Conservation (phyloP, 1,139 yeast genomes). For the Sugiyamaella paludigena region DNA sequence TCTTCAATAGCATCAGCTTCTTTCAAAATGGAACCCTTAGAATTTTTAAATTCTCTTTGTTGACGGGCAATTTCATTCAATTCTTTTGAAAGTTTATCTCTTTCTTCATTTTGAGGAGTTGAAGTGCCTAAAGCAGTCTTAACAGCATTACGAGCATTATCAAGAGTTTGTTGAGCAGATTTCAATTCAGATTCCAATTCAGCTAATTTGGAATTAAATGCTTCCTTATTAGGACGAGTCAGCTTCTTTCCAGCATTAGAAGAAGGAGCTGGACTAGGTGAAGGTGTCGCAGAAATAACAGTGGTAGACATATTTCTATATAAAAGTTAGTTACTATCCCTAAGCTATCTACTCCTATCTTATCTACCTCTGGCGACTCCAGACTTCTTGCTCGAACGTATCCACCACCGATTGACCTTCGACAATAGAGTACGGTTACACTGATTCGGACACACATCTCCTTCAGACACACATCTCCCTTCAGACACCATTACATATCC, state of each 20-base stretch:
- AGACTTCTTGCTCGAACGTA: too few relatives aligned
- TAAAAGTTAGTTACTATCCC: too few relatives aligned
- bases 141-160: conserved; percentile 27
- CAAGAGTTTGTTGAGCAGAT: conserved; percentile 54
- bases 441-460: too few relatives aligned
- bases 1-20: conserved; percentile 72
- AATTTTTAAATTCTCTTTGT: conserved; percentile 69
- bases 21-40: conserved; percentile 66
- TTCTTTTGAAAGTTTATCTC: conserved; percentile 63
- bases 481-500: too few relatives aligned
- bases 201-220: conserved; percentile 64
- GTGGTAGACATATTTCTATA: too few relatives aligned
- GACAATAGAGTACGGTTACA: too few relatives aligned
- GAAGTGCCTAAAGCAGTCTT: conserved; percentile 32
- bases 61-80: conserved; percentile 61
- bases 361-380: too few relatives aligned
- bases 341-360: too few relatives aligned
- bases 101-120: conserved; percentile 44
- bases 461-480: too few relatives aligned
- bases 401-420: too few relatives aligned
- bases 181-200: conserved; percentile 66
- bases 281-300: too few relatives aligned
- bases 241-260: conserved; percentile 26
- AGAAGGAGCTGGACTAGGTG: conserved; percentile 14
- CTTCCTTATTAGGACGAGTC: conserved; percentile 39